phyloP scores from a whole-genome alignment of 2,329 filamentous ascomycete species.

The Arthroderma sp. region DNA sequence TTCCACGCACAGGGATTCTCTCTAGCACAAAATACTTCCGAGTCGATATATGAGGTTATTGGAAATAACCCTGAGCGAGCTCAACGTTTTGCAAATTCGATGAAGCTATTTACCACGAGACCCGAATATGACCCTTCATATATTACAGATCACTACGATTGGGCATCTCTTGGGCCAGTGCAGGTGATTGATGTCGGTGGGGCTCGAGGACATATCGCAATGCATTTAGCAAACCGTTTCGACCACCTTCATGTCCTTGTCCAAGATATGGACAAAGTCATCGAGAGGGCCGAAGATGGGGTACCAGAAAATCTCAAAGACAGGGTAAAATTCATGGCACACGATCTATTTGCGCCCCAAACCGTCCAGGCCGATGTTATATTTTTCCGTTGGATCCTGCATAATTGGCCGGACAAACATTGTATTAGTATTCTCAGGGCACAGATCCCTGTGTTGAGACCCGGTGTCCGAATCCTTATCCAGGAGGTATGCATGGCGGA shows the following conservation, averaged over 20 bases:
- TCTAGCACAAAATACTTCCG: constrained; percentile 4
- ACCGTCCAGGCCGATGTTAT: constrained; percentile 45
- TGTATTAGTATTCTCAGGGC: constrained; percentile 37
- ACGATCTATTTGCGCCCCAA: constrained; percentile 49
- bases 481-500: constrained; percentile 19
- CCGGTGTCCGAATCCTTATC: constrained; percentile 36
- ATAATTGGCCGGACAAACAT: constrained; percentile 48
- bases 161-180: constrained; percentile 6
- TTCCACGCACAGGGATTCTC: constrained; percentile 9
- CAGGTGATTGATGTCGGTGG: constrained; percentile 12
- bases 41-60: constrained; percentile 7
- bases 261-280: constrained; percentile 11
- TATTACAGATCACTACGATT: constrained; percentile 5
- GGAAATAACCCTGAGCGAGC: constrained; percentile 6
- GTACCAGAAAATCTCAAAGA: constrained; percentile 5
- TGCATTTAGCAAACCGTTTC: constrained; percentile 8
- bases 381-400: constrained; percentile 47
- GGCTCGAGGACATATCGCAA: constrained; percentile 6
- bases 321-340: constrained; percentile 29
- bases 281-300: background rate
- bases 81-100: constrained; percentile 3
- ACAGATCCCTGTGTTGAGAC: constrained; percentile 44
- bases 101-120: background rate
- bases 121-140: background rate
- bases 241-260: constrained; percentile 15